Base-by-base conservation (phyloP, 2,329 filamentous ascomycete species). In the Fusarium poae region DNA sequence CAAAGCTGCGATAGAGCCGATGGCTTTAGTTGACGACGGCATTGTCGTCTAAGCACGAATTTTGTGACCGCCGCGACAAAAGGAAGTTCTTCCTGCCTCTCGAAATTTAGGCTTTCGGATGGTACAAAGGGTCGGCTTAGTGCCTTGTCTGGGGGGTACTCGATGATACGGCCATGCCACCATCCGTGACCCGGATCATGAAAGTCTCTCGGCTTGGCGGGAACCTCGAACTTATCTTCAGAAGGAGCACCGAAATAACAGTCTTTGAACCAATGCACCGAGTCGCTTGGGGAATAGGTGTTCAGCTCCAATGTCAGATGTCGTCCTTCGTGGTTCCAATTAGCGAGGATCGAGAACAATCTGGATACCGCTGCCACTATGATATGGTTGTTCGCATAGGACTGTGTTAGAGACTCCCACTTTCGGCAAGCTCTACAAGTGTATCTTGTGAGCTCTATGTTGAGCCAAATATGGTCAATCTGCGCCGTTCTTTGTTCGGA, bases 261-360 rank as follows among this genome's bases (percentile, higher is more conserved):
- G 0, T 48, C 40, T 35, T 65, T 55, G 4, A 70, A 62, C 68
- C 67, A 71, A 16, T 71, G 67, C 5, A 59, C n/a, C 2, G 53
- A 55, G 43, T 68, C 67, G n/a, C 68, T 71, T 16, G 57, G 60
- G 0, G 54, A 68, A 48, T 71, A 67, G 11, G 35, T 13, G 9
- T 64, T 65, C 1, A 70, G 42, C 13, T 65, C 54, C 3, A 62
- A 29, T 7, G 51, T 52, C 16, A 66, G 18, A 6, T 29, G 10
- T 20, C 46, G 10, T 18, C n/a, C 18, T 37, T 10, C 34, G 5
- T 48, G 29, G 6, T 48, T 30, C 60, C 64, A 71, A 4, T 11
- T 51, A 2, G 45, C 20, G 20, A 71, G 18, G 25, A 63, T 57
- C 1, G 6, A 49, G 29, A 68, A 68, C 12, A 71, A 6, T 11